phyloP scores from a whole-genome alignment of 441 rosid species.

The Hura crepitans region DNA sequence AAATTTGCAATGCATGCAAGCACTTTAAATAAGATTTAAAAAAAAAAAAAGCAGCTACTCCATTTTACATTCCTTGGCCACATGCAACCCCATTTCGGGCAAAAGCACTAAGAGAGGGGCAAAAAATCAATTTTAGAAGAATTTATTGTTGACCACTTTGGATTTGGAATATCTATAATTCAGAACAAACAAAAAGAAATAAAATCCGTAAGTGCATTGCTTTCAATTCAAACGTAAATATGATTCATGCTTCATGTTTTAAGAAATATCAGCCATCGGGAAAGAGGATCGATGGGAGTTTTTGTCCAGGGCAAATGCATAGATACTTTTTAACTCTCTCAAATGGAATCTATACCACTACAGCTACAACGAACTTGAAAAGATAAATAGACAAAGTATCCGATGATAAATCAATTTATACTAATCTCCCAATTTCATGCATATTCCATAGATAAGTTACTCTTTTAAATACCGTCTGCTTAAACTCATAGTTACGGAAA shows the following conservation, averaged over 20 bases:
- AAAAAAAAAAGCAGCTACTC: not conserved
- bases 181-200: not conserved
- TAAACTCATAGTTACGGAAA: not conserved
- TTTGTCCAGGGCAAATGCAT: not conserved
- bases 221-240: not conserved
- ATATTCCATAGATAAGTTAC: not conserved
- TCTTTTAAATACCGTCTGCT: not conserved
- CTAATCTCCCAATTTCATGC: not conserved
- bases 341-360: not conserved
- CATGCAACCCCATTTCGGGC: not conserved
- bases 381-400: too few relatives aligned
- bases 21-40: not conserved
- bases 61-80: not conserved
- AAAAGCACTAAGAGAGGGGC: not conserved
- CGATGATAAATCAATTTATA: not conserved
- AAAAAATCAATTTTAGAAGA: not conserved
- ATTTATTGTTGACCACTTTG: not conserved
- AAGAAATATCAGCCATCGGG: not conserved
- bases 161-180: not conserved
- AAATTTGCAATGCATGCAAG: not conserved
- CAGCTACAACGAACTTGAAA: not conserved
- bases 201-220: not conserved
- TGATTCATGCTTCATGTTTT: constrained; percentile 4
- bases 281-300: not conserved
- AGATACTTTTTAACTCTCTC: not conserved